Evolutionary conservation across 2,329 filamentous ascomycete species (phyloP), one percentile per base, ranked within the genome.

Genomic region (Cadophora malorum): DNA sequence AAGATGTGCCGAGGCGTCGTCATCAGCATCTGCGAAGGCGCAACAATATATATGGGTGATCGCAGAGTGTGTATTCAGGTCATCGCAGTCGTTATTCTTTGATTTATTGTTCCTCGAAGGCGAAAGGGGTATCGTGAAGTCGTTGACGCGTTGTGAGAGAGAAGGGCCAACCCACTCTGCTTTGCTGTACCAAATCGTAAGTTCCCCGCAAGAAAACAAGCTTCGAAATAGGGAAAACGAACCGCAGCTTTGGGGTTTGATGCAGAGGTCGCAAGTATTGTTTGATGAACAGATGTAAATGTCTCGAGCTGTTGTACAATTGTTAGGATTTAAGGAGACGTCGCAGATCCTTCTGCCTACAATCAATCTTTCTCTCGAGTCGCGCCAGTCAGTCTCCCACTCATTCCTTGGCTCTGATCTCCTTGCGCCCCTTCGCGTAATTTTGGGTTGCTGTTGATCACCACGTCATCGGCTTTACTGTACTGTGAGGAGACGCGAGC

Each of bases 1-100:
- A 28, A 61, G 45, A 28, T 68, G 47, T 38, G 59, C 64, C 58
- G 60, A 45, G 47, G 49, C 64, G 67, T 68, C 64, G 64, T 74
- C 72, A 71, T 73, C 65, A 52, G 69, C 70, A 69, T 73, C 62
- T 69, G 73, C 53, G 47, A 65, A 35, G 25, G 25, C 23, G n/a
- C 45, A 52, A 64, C 38, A 45, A 56, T 68, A 28, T 21, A 49
- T 65, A 45, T 49, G 45, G 60, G 14, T 58, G 16, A 50, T 28
- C 23, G 49, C 19, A 59, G 56, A 52, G 45, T 5, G 3, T n/a
- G 55, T 19, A 23, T 66, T 74, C 65, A 72, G 59, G 63, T 71
- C 72, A 73, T 74, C 21, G 62, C 68, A 62, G 14, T 64, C 63
- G 41, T 69, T 50, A 53, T 41, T 10, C 47, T 69, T 25, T 64